These are phyloP conservation scores for Xylaria longipes DNA, from an alignment of 495 filamentous ascomycete species.

Conservation along the genomic window DNA sequence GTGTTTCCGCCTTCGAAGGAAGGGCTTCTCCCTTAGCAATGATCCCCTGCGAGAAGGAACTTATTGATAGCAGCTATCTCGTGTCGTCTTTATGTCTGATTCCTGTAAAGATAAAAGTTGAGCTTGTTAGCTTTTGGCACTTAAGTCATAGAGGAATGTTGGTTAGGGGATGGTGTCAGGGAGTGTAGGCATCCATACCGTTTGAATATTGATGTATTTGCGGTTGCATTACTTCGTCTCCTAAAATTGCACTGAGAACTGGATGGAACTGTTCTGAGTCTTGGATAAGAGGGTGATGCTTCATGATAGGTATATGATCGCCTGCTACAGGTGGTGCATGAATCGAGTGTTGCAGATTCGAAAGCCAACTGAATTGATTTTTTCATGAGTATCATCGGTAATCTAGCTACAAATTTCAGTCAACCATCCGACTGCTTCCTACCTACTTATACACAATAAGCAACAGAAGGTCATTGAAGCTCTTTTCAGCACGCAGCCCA, in stretches of 20 bases:
- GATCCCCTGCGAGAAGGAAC: background rate
- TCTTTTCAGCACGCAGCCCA: slow-evolving; percentile 2
- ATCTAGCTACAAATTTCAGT: background rate
- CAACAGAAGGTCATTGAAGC: background rate
- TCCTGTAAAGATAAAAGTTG: background rate
- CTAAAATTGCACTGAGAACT: background rate
- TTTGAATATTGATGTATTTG: background rate
- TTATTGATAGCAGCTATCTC: background rate
- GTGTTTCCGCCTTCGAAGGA: background rate
- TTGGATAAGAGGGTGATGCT: background rate
- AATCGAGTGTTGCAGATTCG: no score
- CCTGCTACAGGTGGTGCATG: no score
- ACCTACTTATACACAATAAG: slow-evolving; percentile 4
- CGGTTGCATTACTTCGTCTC: background rate
- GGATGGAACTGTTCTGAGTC: background rate
- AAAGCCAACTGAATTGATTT: background rate
- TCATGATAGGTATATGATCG: slow-evolving; percentile 1
- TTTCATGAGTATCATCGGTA: background rate
- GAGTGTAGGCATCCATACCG: background rate
- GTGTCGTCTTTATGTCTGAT: background rate
- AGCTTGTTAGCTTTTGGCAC: background rate
- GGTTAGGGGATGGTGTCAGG: no score
- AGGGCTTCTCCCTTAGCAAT: background rate
- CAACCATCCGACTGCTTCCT: background rate
- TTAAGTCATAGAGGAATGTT: background rate